Base-by-base conservation (phyloP, 805 yeast genomes). In the Candida succiphila region DNA sequence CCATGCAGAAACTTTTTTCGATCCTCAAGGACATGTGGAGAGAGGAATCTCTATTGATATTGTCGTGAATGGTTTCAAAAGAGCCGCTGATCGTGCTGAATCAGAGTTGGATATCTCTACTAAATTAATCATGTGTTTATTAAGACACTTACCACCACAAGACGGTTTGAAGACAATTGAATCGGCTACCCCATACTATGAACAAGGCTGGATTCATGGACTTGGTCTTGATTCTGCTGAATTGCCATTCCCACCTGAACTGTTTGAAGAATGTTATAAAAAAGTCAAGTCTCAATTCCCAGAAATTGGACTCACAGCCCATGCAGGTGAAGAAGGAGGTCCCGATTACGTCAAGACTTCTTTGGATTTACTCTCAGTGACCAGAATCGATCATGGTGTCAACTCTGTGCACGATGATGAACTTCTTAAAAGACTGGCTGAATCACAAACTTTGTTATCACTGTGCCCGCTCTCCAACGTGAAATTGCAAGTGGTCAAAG, bases 291-390 rank as follows among this genome's bases (percentile, higher is more conserved):
- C 61, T 17, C 49, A 61, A 27, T 70, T 63, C 47, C 73, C 78
- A 17, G 58, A 69, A 17, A 67, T 78, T 35, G 68, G 74, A 26
- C 63, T 80, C 35, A 84, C 94, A 25, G 89, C 94, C 2, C 94
- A 84, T 49, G 94, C 92, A 3, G 94, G 94, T 46, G 94, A 84
- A 58, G 94, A 84, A 61, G 94, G 89, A 34, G 84, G 79, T 41
- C 75, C 85, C 27, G 67, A 72, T n/a, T 81, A 63, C 43, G 82
- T 83, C 19, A 37, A 58, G 8, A 66, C 65, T 34, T 60, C 92
- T 2, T 58, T 83, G 39, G 78, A 79, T 45, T 37, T 63, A 30
- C 65, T 80, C 37, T 64, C 72, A 2, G 83, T 72, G 18, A 65
- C 76, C 23, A 70, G 95, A 55, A 78, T 84, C 36, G 94, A 84